Conservation (phyloP, 805 yeast genomes). For the Cyberlindnera petersonii region DNA sequence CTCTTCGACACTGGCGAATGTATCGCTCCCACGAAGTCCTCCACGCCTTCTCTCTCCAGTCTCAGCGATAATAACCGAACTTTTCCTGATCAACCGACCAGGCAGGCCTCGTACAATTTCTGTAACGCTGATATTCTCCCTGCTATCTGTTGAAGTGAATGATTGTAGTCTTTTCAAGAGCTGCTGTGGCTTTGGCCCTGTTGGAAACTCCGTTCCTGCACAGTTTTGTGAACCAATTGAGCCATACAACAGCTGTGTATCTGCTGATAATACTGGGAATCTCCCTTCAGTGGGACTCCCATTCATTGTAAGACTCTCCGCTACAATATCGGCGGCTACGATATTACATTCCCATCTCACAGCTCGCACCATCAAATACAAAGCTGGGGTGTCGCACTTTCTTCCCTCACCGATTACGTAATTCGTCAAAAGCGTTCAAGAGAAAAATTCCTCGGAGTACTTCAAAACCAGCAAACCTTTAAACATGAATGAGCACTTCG, state of each 20-base stretch:
- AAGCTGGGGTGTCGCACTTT: constrained; percentile 1
- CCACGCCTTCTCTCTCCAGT: constrained; percentile 35
- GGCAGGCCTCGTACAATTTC: constrained; percentile 16
- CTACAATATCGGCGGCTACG: not conserved
- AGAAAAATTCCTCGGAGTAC: constrained; percentile 4
- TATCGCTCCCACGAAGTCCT: constrained; percentile 1
- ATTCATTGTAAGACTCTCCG: not conserved
- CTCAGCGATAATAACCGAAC: constrained; percentile 42
- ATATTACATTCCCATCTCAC: no score
- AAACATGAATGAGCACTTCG: no score
- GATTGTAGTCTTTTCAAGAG: constrained; percentile 19
- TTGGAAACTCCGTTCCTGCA: no score
- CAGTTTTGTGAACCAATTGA: no score
- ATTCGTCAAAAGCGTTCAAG: no score
- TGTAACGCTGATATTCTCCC: constrained; percentile 10
- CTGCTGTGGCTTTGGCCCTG: constrained; percentile 9
- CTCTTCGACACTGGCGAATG: not conserved
- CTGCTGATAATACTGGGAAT: not conserved
- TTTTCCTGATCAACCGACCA: constrained; percentile 20
- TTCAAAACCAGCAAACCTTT: no score
- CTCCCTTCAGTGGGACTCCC: not conserved
- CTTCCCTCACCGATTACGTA: no score
- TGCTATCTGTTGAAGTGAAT: constrained; percentile 22
- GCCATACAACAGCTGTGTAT: no score
- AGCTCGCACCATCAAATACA: constrained; percentile 2